Base-by-base conservation (phyloP, 371 early-diverging fungal genomes). In the Sporodiniella umbellata region DNA sequence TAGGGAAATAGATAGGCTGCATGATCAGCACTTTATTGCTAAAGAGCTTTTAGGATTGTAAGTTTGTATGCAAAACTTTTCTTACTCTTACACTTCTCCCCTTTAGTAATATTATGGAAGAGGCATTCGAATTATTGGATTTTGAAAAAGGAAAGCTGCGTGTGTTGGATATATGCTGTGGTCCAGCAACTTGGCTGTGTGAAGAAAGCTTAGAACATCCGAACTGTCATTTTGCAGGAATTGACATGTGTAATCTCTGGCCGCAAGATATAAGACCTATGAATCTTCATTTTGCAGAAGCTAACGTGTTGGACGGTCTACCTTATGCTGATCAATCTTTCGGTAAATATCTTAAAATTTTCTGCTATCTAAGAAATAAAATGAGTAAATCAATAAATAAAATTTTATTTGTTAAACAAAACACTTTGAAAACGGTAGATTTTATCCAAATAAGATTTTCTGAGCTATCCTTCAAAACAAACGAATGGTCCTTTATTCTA, bases 161-260 rank as follows among this genome's bases (percentile, higher is more conserved):
- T 15, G 47, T 72, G 14, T 44, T 72, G 12, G 72, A 72, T 50
- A 45, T 68, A 14, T 65, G 72, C 24, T 72, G 72, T 58, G 72
- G 72, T 2, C 68, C 72, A 38, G 72, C 66, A 8, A 72, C 72
- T 33, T 72, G 72, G 72, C 45, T 72, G 40, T 64, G 68, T 26
- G 68, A 72, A 52, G 61, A 66, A n/a, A 66, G 68, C 26, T 39
- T 68, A 6, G 68, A 72, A 45, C 66, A 72, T 37, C 68, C 64
- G 8, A 56, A 54, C 37, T 66, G 62, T 47, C 66, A 61, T 17
- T 72, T 72, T 51, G 40, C 57, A 8, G 72, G 72, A 33, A 46
- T 72, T 19, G 72, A 72, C 50, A 72, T 72, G 66, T 61, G 60
- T 30, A 57, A 42, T 56, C 39, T 64, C 33, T 70, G 70, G 66